Percentiles rank a stretch among this genome's conserved stretches.
Conservation (phyloP, 192 early-diverging fungal genomes). For the Diversispora eburnea region DNA sequence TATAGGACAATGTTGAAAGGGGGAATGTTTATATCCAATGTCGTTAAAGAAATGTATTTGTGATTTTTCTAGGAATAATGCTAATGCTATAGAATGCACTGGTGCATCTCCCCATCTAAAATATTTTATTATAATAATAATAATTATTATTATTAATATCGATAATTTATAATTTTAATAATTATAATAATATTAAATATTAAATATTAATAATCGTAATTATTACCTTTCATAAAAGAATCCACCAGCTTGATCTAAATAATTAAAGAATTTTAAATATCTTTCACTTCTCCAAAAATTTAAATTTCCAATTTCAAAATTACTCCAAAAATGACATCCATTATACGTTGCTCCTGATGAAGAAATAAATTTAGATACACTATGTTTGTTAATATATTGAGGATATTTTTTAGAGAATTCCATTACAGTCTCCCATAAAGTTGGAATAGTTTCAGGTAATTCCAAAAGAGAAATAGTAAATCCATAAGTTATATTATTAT, state of each 20-base stretch:
- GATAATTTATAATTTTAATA: too few species aligned
- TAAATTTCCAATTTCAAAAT: slow-evolving; percentile 83
- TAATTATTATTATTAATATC: neutral
- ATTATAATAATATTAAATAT: neutral
- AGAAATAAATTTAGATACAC: slow-evolving; percentile 53
- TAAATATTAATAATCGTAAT: neutral
- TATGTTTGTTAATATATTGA: slow-evolving; percentile 48
- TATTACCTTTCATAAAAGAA: slow-evolving; percentile 82
- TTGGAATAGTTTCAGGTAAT: slow-evolving; percentile 60
- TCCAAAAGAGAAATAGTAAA: slow-evolving; percentile 71
- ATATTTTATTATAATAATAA: neutral
- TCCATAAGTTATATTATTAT: slow-evolving; percentile 71
- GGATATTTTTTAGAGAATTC: slow-evolving; percentile 52
- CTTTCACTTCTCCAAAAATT: slow-evolving; percentile 64
- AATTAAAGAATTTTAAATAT: slow-evolving; percentile 62
- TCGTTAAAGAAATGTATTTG: slow-evolving; percentile 77
- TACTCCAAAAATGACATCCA: slow-evolving; percentile 76
- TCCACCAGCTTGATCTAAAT: slow-evolving; percentile 74
- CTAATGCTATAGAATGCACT: slow-evolving; percentile 68
- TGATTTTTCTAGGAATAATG: slow-evolving; percentile 56
- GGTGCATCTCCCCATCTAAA: slow-evolving; percentile 72
- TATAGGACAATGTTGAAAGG: slow-evolving; percentile 70
- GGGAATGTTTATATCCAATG: slow-evolving; percentile 66
- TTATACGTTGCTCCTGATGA: slow-evolving; percentile 35
- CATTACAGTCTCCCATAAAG: slow-evolving; percentile 66